These are phyloP conservation scores for Penstemon barbatus DNA, from an alignment of 257 asterid genomes.

Conservation along the genomic window DNA sequence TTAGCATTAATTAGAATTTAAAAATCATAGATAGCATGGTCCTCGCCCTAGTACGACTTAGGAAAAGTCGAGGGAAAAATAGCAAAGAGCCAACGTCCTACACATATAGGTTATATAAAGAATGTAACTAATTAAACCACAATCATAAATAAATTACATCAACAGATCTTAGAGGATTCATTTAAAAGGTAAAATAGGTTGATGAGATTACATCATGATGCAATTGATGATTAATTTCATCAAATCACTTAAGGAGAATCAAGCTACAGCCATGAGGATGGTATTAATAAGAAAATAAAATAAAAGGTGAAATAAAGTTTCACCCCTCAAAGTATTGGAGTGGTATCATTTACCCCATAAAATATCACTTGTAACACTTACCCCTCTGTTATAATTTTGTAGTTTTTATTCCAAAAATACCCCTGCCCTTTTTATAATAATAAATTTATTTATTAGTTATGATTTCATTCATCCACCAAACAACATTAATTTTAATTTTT, in stretches of 20 bases:
- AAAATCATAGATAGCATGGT: conserved; percentile 23
- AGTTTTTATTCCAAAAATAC: too few species aligned
- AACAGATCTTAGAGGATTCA: background rate
- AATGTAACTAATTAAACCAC: conserved; percentile 4
- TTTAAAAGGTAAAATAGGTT: background rate
- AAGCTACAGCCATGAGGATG: background rate
- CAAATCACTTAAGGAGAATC: background rate
- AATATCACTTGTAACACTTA: too few species aligned
- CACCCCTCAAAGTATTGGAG: too few species aligned
- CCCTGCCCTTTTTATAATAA: too few species aligned
- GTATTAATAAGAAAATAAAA: background rate
- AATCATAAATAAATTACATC: background rate
- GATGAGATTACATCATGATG: conserved; percentile 8
- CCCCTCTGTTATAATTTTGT: too few species aligned
- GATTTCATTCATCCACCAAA: too few species aligned
- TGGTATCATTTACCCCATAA: too few species aligned
- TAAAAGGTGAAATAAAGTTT: too few species aligned
- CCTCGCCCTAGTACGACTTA: background rate
- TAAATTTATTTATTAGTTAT: too few species aligned
- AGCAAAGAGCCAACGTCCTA: conserved; percentile 28
- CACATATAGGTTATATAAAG: conserved; percentile 13
- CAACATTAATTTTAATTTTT: too few species aligned
- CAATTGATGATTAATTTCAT: background rate
- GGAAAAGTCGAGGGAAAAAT: background rate
- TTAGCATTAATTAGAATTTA: too few species aligned